Conservation (phyloP, 768 basidiomycete species). For the Termitomyces sp. region DNA sequence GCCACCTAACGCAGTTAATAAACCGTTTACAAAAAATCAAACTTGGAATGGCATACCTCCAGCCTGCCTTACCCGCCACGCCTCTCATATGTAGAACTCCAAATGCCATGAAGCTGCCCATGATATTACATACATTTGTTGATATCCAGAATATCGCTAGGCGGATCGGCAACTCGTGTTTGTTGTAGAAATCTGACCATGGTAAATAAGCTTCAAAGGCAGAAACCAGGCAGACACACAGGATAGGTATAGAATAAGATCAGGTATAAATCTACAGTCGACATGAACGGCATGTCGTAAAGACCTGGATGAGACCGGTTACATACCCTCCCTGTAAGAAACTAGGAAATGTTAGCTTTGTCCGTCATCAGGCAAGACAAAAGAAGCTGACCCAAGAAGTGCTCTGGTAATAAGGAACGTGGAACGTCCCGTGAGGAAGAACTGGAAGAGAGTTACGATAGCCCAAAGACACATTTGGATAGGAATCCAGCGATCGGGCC, state of each 20-base stretch:
- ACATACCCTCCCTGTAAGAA: constrained; percentile 41
- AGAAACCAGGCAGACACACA: constrained; percentile 29
- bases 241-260: constrained; percentile 56
- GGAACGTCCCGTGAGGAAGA: constrained; percentile 48
- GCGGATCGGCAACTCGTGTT: constrained; percentile 51
- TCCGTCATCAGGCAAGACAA: not conserved
- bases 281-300: not conserved
- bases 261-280: constrained; percentile 43
- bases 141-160: constrained; percentile 54
- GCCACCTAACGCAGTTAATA: constrained; percentile 28
- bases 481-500: constrained; percentile 63
- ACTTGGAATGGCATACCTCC: constrained; percentile 24
- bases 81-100: constrained; percentile 60
- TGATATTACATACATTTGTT: constrained; percentile 36
- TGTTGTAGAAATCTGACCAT: constrained; percentile 50
- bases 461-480: constrained; percentile 54
- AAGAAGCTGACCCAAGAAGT: constrained; percentile 35
- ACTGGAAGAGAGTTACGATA: constrained; percentile 45
- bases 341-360: constrained; percentile 13
- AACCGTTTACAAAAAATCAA: not conserved
- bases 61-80: constrained; percentile 43
- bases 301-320: not conserved
- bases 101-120: constrained; percentile 52
- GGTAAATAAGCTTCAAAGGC: not conserved
- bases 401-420: constrained; percentile 45